Percentiles rank a stretch among this genome's conserved stretches.
These are phyloP conservation scores for Epichloe amarillans DNA, from an alignment of 2,329 filamentous ascomycete genomes.

Conservation along the genomic window DNA sequence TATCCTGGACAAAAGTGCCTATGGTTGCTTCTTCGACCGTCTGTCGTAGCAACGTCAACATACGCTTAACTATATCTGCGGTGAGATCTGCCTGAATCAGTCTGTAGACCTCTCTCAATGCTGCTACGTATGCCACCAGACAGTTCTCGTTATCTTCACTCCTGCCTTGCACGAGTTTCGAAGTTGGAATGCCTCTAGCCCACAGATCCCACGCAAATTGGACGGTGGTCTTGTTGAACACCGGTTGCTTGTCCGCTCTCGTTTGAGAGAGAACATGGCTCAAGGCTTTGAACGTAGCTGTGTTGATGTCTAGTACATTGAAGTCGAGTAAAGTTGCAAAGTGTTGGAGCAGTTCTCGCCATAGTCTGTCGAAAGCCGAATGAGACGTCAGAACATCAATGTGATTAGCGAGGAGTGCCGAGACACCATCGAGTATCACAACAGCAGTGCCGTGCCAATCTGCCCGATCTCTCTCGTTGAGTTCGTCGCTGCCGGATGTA, in stretches of 20 bases:
- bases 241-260: conserved; percentile 26
- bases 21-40: conserved; percentile 59
- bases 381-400: conserved; percentile 58
- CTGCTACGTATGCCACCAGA: conserved; percentile 69
- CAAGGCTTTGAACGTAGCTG: conserved; percentile 55
- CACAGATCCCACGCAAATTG: conserved; percentile 56
- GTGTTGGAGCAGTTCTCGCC: conserved; percentile 59
- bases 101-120: conserved; percentile 64
- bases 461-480: conserved; percentile 29
- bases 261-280: conserved; percentile 46
- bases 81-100: conserved; percentile 54
- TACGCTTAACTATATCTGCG: conserved; percentile 47
- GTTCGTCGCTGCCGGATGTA: conserved; percentile 22
- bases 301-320: conserved; percentile 54
- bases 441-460: conserved; percentile 67
- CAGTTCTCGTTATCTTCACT: conserved; percentile 62
- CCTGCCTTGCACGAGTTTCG: conserved; percentile 21
- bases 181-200: conserved; percentile 49
- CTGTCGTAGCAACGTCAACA: conserved; percentile 57
- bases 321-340: conserved; percentile 53
- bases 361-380: conserved; percentile 55
- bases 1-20: conserved; percentile 55
- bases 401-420: conserved; percentile 61
- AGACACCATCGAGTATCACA: conserved; percentile 59
- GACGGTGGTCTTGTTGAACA: conserved; percentile 38